These are phyloP conservation scores for Stephania japonica DNA, from an alignment of 164 flowering plant genomes.

Conservation along the genomic window DNA sequence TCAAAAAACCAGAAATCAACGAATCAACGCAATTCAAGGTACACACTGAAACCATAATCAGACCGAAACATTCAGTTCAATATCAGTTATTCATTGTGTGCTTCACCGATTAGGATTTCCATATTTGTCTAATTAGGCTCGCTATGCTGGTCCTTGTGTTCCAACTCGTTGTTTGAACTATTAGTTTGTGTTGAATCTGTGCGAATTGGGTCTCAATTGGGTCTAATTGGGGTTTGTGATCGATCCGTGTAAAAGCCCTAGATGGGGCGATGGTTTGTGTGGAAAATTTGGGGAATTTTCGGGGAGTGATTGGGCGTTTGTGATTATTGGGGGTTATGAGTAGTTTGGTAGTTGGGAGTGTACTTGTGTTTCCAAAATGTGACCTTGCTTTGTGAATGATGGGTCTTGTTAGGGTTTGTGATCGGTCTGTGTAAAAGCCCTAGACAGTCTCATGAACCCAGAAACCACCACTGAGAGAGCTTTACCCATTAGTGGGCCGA, in stretches of 20 bases:
- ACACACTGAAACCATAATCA: not conserved
- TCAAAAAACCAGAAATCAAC: slow-evolving; percentile 9
- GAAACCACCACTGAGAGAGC: too few relatives aligned
- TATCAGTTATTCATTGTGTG: not conserved
- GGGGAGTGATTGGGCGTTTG: not conserved
- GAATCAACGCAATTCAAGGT: slow-evolving; percentile 13
- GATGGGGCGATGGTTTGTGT: not conserved
- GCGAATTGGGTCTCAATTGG: not conserved
- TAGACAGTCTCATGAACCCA: too few relatives aligned
- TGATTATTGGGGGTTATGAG: too few relatives aligned
- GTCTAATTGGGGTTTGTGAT: not conserved
- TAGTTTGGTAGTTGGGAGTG: too few relatives aligned
- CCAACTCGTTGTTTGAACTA: not conserved
- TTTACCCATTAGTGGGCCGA: too few relatives aligned
- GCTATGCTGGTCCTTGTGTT: not conserved
- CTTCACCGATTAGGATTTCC: not conserved
- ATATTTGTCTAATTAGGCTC: not conserved
- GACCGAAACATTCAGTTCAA: not conserved
- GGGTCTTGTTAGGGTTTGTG: too few relatives aligned
- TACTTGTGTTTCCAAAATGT: too few relatives aligned
- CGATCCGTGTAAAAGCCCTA: not conserved
- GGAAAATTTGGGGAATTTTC: not conserved
- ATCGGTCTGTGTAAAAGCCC: too few relatives aligned
- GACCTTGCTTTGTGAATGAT: too few relatives aligned
- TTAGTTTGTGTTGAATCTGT: not conserved